Evolutionary conservation across 495 filamentous ascomycete species (phyloP), one percentile per base, ranked within the genome.

Genomic region (Podospora australis): DNA sequence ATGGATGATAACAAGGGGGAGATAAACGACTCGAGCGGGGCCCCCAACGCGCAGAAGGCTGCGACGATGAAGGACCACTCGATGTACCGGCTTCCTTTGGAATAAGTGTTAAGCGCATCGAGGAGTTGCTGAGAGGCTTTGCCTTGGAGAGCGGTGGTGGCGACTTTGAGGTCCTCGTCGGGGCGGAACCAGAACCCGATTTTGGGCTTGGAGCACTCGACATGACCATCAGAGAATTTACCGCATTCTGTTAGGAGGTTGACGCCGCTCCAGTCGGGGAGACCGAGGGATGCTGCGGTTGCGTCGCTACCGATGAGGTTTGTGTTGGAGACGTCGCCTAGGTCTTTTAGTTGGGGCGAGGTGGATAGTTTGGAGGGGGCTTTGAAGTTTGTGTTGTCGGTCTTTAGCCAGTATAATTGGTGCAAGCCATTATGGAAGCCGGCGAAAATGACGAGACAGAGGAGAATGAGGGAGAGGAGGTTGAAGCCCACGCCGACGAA

Each of bases 141-240:
- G 4, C 53, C 52, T 26, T 57, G 41, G 6, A 62, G 48, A 1
- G 58, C 44, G 7, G 65, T 60, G 22, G 22, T 23, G 32, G 55
- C 56, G 21, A 72, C 52, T 22, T 56, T 57, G 11, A 70, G 62
- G 50, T 64, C 54, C 9, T 53, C 25, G 17, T 34, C 50, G 3
- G 68, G 68, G 48, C 63, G 49, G 49, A 70, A 72, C 43, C 19
- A 49, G 40, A 58, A 67, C 26, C 63, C 62, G 43, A 67, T 28
- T 14, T 42, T 29, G 2, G 66, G 55, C 8, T 45, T 8, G 11
- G 50, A 36, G 61, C 69, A 72, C 4, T 50, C 40, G 10, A 55
- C 22, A 28, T 43, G 36, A 6, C 52, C 53, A 16, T 55, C 50
- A 38, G 52, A 35, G 14, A 54, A 53, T n/a, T 53, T 50, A 10